These are phyloP conservation scores for Diospyros kaki DNA, from an alignment of 148 eudicot genomes.

Conservation along the genomic window DNA sequence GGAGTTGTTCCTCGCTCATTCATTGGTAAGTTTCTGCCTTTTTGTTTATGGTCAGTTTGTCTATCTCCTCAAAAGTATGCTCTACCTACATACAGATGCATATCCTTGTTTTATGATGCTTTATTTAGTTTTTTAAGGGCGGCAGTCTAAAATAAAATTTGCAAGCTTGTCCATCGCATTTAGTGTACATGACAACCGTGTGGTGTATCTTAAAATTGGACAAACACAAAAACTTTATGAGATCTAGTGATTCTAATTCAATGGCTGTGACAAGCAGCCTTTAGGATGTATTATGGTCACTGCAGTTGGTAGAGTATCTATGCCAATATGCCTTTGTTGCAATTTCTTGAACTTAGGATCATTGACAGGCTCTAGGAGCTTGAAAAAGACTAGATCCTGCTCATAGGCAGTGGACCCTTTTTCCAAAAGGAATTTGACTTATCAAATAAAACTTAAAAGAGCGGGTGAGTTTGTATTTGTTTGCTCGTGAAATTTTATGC, in stretches of 20 bases:
- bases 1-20: conserved; percentile 99
- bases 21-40: conserved; percentile 43
- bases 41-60: background rate
- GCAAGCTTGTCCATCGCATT: background rate
- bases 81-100: background rate
- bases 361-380: no score
- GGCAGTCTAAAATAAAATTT: background rate
- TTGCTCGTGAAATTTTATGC: no score
- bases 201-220: background rate
- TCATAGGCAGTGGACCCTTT: no score
- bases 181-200: no score
- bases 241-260: background rate
- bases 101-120: background rate
- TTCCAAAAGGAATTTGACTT: no score
- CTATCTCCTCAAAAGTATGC: background rate
- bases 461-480: no score
- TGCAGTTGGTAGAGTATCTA: background rate
- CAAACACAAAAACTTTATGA: background rate
- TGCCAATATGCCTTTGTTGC: background rate
- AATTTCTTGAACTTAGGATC: background rate
- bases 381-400: no score
- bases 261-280: background rate
- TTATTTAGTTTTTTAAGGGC: background rate
- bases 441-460: no score
- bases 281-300: background rate